Base-by-base conservation (phyloP, 1,284 basidiomycete genomes). In the Microstroma glucosiphilum region DNA sequence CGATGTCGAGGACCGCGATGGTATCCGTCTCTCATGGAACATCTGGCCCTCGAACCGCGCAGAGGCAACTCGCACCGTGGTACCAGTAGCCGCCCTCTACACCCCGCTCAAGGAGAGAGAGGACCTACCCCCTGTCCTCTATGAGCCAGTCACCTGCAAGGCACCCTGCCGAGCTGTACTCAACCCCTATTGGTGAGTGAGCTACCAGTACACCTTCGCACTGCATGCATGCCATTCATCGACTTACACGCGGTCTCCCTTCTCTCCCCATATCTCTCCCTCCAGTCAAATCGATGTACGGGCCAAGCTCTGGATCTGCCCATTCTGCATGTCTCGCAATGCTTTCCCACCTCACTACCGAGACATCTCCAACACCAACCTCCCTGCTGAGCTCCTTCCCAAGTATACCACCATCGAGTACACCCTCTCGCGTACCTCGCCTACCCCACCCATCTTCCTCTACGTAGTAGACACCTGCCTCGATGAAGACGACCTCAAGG, bases 381-480 rank as follows among this genome's bases (percentile, higher is more conserved):
- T 97, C 25, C 94, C 94, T 54, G 89, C 92, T 21, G 94, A 98
- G 81, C 85, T 98, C 30, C 81, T 96, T 53, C 93, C 94, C 77
- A 96, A 96, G 82, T 97, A 97, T 85, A 97, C 94, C 55, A 98
- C 94, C 17, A 96, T 98, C 82, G 94, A 98, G 82, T 97, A 98
- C 83, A 97, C 93, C 11, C 88, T 98, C 58, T 86, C 89, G 49
- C 87, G 94, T 60, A 89, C 91, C 12, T 91, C 89, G 11, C 91
- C 89, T 73, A 88, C 96, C 60, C 93, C 93, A 0, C 94, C 96
- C 63, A 86, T 97, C 80, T 97, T 98, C 84, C 84, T 98, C 60
- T 96, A 93, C 78, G 92, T 97, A 57, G 89, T 98, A 60, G 94
- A 98, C 81, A 97, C 93, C 37, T 98, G 96, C 80, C 84, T 98